Evolutionary conservation across 2,329 filamentous ascomycete genomes (phyloP), one percentile per base, ranked within the genome.

Genomic region (Fusarium redolens): DNA sequence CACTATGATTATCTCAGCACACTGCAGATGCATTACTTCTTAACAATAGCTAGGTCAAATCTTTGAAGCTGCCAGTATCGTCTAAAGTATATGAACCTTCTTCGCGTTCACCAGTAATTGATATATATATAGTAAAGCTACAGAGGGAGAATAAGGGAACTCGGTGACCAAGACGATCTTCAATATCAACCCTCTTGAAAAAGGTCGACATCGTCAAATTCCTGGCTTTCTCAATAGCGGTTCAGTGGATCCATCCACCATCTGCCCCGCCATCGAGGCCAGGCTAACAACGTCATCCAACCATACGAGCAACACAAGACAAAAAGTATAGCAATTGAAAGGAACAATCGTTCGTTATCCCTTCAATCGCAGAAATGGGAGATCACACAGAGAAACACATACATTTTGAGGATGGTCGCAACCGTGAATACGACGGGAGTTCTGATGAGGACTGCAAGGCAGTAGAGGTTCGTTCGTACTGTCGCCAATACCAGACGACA

Each of bases 361-460:
- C 44, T 45, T 28, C 22, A 44, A n/a, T 30, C 35, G 37, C 62
- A 40, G 35, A 60, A 57, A 73, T 75, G 77, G 72, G 68, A 50
- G 69, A 77, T 25, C 58, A 67, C 20, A 38, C 62, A 8, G 55
- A 43, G 37, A 79, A 77, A 48, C 73, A 77, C 55, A 75, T 72
- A n/a, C 68, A 74, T 5, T 78, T 80, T 61, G 82, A 84, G 41
- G 80, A 78, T 40, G 79, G 79, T 31, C 79, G 79, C 38, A 79
- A 79, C 44, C 85, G 69, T 55, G 68, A 71, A 67, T 68, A 84
- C 7, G 85, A 84, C 59, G 83, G 81, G 40, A 88, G 86, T 72
- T 87, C 88, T 52, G 87, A 89, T 62, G 87, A 89, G 48, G 80
- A 80, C 55, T 64, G 72, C 61, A 82, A 80, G 50, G 81, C 86